Evolutionary conservation across 192 early-diverging fungal genomes (phyloP).

Genomic region (Coemansia sp.): DNA sequence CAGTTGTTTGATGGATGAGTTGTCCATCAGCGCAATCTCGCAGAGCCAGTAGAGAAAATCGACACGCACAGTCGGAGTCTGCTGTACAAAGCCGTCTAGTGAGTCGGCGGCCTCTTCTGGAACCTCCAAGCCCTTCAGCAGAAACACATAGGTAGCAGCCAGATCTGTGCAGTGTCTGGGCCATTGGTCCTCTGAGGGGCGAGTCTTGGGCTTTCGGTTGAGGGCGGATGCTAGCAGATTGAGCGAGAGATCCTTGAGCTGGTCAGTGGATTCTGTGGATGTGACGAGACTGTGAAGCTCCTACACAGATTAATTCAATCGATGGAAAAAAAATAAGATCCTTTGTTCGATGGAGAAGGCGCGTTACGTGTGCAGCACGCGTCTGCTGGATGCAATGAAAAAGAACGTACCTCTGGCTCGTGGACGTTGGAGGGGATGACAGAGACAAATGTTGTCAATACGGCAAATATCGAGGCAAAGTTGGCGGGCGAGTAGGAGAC

Average conservation of each 20-base stretch:
- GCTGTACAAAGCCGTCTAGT: conserved; percentile 35
- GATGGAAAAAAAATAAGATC: too few relatives aligned
- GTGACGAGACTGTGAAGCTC: conserved; percentile 27
- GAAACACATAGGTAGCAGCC: conserved; percentile 24
- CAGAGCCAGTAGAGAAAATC: conserved; percentile 51
- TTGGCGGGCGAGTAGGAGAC: conserved; percentile 38
- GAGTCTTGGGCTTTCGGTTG: conserved; percentile 20
- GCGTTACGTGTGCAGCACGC: conserved; percentile 6
- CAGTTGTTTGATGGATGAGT: conserved; percentile 37
- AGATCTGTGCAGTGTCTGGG: conserved; percentile 42
- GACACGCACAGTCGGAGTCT: conserved; percentile 35
- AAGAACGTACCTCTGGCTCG: conserved; percentile 48
- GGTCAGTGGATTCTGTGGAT: conserved; percentile 21
- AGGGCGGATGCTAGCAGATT: conserved; percentile 28
- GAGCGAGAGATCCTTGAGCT: conserved; percentile 36
- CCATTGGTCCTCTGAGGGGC: conserved; percentile 36
- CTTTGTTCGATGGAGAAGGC: neutral
- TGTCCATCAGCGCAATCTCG: conserved; percentile 39
- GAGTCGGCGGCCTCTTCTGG: conserved; percentile 50
- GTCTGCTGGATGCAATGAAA: neutral
- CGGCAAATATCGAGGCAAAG: conserved; percentile 49
- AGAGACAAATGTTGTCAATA: conserved; percentile 25
- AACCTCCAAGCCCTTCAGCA: conserved; percentile 40
- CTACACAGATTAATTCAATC: conserved; percentile 21
- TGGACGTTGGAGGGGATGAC: conserved; percentile 26